Evolutionary conservation across 2,329 filamentous ascomycete species (phyloP), one percentile per base, ranked within the genome.

Genomic region (Pseudogymnoascus sp.): DNA sequence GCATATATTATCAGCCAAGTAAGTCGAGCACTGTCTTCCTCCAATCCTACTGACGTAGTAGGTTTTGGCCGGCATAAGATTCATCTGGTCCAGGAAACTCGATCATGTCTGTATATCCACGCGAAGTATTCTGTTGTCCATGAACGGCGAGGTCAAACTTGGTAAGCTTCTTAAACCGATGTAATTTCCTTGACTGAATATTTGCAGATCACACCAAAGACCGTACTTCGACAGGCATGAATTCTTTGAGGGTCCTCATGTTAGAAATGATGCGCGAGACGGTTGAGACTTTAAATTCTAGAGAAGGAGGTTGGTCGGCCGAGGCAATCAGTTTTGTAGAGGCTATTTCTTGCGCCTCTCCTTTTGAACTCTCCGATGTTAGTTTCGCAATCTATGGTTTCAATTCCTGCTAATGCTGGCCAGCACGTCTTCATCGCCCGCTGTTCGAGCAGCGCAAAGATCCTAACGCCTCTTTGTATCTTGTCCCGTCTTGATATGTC

Each of bases 361-460:
- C 35, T 45, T 18, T 40, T 55, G 63, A 59, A 61, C 60, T 64
- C 58, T 64, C 49, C n/a, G 60, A 64, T 64, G 49, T 62, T 38
- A 64, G 60, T 62, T 62, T 62, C 37, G 28, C 43, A 40, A 59
- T 58, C 28, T 58, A 43, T 28, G 33, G 3, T 37, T 37, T 12
- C 4, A 59, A 52, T 64, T 64, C 59, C 60, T 62, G 38, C 60
- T 62, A 62, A 64, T 21, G 28, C 45, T 64, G 0, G 4, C 4
- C 4, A 59, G 61, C 28, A 62, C 23, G 60, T 62, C 16, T 64
- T 62, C 16, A 64, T 64, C 28, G 61, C 63, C 23, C 4, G n/a
- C 37, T 40, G n/a, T 40, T 40, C 6, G 59, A 61, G 43, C 33
- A 52, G 40, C 41, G 40, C 59, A 58, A 25, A 58, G 41, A 58